Base-by-base conservation (phyloP, 1,284 basidiomycete genomes). In the Vanrija humicola region DNA sequence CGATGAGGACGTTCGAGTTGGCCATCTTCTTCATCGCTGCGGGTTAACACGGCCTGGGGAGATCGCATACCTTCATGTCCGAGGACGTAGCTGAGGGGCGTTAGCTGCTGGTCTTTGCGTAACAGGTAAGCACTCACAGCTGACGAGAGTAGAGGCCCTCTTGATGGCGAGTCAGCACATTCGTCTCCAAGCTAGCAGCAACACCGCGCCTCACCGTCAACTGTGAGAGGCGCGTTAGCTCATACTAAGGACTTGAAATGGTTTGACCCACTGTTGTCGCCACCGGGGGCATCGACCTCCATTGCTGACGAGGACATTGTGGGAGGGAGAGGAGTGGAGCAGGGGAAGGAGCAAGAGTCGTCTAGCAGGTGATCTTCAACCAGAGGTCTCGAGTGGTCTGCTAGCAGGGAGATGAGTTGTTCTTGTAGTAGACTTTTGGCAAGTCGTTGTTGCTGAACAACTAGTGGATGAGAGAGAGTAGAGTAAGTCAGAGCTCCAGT, bases 1-100 rank as follows among this genome's bases (percentile, higher is more conserved):
- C 87, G 64, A 99, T 86, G 60, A 99, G 85, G 46, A 98, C 89
- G 73, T 97, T 96, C 54, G 94, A 98, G 26, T 84, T 82, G 8
- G 96, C 95, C 96, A 99, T 98, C 73, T 88, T 89, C 82, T 97
- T 97, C 96, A 98, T 98, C 45, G 95, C 95, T 93, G 70, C 25
- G 23, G 16, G 54, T 50, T n/a, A 49, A 46, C 40, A 39, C 48
- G n/a, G 42, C 21, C 29, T 43, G 6, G 8, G 38, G 40, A 25
- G 39, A 29, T 18, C 14, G 38, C 78, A 65, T 70, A 91, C 93
- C 93, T 83, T 96, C 93, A 77, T 96, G 91, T 29, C 93, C 93
- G 19, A 97, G 84, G 15, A 97, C 93, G 75, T 97, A 97, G 68
- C 93, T 97, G 55, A 25, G 28, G 29, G 23, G 43, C 28, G 46